A percentile compares a stretch with the other conserved stretches of the same genome.
These are phyloP conservation scores for Cardamine occulta DNA, from an alignment of 345 rosid genomes.

Conservation along the genomic window DNA sequence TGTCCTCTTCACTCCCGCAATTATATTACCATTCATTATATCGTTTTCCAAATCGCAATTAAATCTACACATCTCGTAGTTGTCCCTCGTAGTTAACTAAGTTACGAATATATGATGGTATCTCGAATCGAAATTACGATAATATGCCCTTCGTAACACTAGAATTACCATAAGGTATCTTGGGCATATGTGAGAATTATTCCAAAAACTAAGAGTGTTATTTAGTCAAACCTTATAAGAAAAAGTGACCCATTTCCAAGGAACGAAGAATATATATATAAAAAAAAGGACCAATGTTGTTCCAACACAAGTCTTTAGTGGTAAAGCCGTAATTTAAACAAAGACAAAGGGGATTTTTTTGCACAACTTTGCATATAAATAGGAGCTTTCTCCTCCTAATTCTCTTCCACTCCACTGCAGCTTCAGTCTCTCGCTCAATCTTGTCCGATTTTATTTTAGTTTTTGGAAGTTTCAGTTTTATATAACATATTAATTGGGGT, in stretches of 20 bases:
- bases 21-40: constrained; percentile 2
- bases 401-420: constrained; percentile 4
- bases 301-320: constrained; percentile 32
- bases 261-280: constrained; percentile 22
- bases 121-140: background rate
- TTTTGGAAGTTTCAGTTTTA: background rate
- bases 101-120: background rate
- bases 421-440: constrained; percentile 4
- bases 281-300: constrained; percentile 30
- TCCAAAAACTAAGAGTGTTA: background rate
- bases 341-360: constrained; percentile 35
- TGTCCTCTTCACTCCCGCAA: constrained; percentile 32
- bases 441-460: background rate
- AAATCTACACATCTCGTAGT: background rate
- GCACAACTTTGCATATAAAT: constrained; percentile 48
- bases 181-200: background rate
- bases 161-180: background rate
- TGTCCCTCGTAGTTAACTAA: background rate
- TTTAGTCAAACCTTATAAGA: constrained; percentile 35
- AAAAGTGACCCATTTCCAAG: constrained; percentile 27
- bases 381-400: constrained; percentile 1
- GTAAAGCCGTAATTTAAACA: constrained; percentile 2
- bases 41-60: background rate
- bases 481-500: background rate
- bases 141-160: too few relatives aligned